These are phyloP conservation scores for Populus trichocarpa DNA, from an alignment of 441 rosid genomes.

Conservation along the genomic window DNA sequence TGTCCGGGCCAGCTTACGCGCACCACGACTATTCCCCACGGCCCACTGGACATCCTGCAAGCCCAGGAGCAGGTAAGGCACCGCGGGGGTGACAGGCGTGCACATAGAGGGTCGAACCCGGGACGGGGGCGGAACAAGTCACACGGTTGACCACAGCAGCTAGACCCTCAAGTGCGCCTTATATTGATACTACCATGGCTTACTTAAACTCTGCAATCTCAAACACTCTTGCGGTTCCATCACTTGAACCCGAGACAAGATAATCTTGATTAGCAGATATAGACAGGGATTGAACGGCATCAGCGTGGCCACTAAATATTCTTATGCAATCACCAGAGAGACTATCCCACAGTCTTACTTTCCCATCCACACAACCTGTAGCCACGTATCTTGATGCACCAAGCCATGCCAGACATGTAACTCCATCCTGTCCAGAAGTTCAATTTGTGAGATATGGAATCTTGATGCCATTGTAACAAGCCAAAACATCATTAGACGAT, in stretches of 20 bases:
- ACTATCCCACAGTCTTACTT: conserved; percentile 73
- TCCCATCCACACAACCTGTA: conserved; percentile 73
- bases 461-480: neutral
- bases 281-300: conserved; percentile 51
- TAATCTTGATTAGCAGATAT: conserved; percentile 45
- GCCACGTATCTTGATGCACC: conserved; percentile 60
- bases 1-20: too few relatives aligned
- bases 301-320: conserved; percentile 62
- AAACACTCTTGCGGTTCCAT: conserved; percentile 68
- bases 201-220: conserved; percentile 51
- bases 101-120: too few relatives aligned
- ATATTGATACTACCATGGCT: conserved; percentile 4
- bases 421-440: conserved; percentile 54
- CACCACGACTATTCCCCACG: too few relatives aligned
- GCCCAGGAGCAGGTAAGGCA: too few relatives aligned
- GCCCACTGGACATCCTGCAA: too few relatives aligned
- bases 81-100: too few relatives aligned
- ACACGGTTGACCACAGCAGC: too few relatives aligned
- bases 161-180: too few relatives aligned
- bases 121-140: too few relatives aligned
- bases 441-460: conserved; percentile 3
- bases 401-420: conserved; percentile 70
- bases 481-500: neutral
- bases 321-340: conserved; percentile 62
- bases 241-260: conserved; percentile 65